These are phyloP conservation scores for Fomitopsis betulina DNA, from an alignment of 1,284 basidiomycete species.

Conservation along the genomic window DNA sequence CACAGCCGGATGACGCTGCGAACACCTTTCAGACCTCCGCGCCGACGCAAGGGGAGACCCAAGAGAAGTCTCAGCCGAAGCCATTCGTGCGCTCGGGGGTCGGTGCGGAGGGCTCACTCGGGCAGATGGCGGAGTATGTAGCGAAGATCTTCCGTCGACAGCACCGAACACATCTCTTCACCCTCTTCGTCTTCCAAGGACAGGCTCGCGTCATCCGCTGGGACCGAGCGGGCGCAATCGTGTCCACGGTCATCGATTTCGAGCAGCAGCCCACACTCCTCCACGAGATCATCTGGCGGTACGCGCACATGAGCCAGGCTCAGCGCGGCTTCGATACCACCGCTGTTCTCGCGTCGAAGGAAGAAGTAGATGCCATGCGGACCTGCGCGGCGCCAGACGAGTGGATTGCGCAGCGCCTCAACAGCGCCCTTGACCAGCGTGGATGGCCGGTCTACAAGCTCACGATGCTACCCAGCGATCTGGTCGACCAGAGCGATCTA, in stretches of 20 bases:
- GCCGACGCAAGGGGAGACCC: too few relatives aligned
- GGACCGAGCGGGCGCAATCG: slow-evolving; percentile 14
- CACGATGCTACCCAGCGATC: not conserved
- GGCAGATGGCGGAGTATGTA: not conserved
- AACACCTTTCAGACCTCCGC: too few relatives aligned
- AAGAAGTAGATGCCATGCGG: not conserved
- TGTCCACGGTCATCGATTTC: slow-evolving; percentile 11
- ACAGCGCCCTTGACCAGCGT: not conserved
- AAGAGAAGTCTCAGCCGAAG: not conserved
- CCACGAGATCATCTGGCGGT: slow-evolving; percentile 12
- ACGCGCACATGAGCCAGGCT: slow-evolving; percentile 1
- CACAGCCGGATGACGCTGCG: too few relatives aligned
- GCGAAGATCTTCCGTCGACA: slow-evolving; percentile 6
- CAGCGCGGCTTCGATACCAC: slow-evolving; percentile 14
- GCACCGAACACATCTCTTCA: slow-evolving; percentile 9
- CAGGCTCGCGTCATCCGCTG: slow-evolving; percentile 13
- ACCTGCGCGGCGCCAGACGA: not conserved
- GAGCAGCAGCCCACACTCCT: slow-evolving; percentile 5
- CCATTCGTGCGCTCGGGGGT: not conserved
- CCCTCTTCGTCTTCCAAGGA: slow-evolving; percentile 10
- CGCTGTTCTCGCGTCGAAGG: not conserved
- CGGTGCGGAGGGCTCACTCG: not conserved
- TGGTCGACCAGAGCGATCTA: not conserved
- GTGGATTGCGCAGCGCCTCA: not conserved
- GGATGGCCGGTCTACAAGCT: slow-evolving; percentile 5